These are phyloP conservation scores for Pichia cephalocereana DNA, from an alignment of 805 yeast genomes.

Conservation along the genomic window DNA sequence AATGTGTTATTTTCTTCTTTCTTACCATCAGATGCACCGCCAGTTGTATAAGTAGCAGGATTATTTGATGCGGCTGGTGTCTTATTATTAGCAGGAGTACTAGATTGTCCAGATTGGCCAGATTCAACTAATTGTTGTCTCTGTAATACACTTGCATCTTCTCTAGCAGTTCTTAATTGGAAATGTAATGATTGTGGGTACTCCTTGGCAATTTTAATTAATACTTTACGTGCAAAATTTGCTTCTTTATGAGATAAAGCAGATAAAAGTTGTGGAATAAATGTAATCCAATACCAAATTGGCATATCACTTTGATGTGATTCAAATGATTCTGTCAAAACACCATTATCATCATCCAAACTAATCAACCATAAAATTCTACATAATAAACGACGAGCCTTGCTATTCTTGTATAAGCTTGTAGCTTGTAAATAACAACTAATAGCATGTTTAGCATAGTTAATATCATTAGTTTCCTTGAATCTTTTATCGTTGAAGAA, in stretches of 20 bases:
- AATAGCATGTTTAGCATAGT: constrained; percentile 86
- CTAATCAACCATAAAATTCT: constrained; percentile 90
- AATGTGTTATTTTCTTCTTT: too few species aligned
- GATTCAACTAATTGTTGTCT: constrained; percentile 36
- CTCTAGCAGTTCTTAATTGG: constrained; percentile 91
- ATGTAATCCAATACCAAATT: constrained; percentile 98
- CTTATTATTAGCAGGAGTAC: neutral
- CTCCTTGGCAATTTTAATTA: constrained; percentile 87
- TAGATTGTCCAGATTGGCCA: neutral
- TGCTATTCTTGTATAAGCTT: constrained; percentile 86
- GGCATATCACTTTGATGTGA: constrained; percentile 94
- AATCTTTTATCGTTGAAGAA: constrained; percentile 82
- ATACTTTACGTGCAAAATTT: constrained; percentile 72
- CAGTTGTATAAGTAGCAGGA: neutral
- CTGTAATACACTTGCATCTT: constrained; percentile 82
- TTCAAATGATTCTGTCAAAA: constrained; percentile 80
- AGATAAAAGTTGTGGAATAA: constrained; percentile 87
- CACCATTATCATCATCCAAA: constrained; percentile 76
- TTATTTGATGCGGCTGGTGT: neutral
- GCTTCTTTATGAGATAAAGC: constrained; percentile 91
- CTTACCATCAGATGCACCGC: neutral
- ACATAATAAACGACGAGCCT: constrained; percentile 79
- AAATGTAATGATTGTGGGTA: constrained; percentile 97
- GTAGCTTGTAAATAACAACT: constrained; percentile 97
- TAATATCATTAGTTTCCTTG: constrained; percentile 70